Evolutionary conservation across 2,329 filamentous ascomycete species (phyloP).

Genomic region (Pseudogymnoascus sp.): DNA sequence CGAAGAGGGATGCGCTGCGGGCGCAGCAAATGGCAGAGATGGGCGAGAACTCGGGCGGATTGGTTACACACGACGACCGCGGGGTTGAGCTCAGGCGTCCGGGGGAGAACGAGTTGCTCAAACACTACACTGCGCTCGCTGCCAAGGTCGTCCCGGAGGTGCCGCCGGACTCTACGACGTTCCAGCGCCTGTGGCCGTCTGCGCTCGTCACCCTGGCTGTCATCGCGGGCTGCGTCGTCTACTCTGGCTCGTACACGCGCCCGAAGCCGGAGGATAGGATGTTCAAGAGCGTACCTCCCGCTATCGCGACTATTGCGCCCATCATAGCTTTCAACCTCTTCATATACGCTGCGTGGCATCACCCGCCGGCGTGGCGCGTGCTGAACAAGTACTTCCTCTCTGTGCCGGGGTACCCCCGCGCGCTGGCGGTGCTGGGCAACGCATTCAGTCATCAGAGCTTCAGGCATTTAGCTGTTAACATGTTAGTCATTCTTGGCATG

Average conservation of each 20-base stretch:
- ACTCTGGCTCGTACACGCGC: conserved; percentile 44
- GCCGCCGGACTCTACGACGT: conserved; percentile 43
- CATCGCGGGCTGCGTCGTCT: conserved; percentile 34
- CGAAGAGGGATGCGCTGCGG: conserved; percentile 37
- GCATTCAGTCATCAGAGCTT: conserved; percentile 61
- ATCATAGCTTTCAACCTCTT: conserved; percentile 52
- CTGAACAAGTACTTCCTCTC: conserved; percentile 63
- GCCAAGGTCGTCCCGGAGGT: conserved; percentile 43
- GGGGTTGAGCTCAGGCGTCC: conserved; percentile 21
- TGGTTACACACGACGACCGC: conserved; percentile 14
- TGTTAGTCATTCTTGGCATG: conserved; percentile 56
- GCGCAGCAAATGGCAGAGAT: conserved; percentile 40
- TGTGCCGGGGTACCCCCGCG: conserved; percentile 54
- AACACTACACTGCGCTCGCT: conserved; percentile 29
- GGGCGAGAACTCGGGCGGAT: conserved; percentile 23
- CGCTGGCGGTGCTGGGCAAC: conserved; percentile 52
- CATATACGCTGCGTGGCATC: conserved; percentile 51
- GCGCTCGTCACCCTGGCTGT: conserved; percentile 39
- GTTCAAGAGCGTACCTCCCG: conserved; percentile 52
- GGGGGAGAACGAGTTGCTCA: conserved; percentile 21
- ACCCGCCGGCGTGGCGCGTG: conserved; percentile 55
- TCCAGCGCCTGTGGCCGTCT: conserved; percentile 48
- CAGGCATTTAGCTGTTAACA: conserved; percentile 55
- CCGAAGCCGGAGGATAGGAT: conserved; percentile 41
- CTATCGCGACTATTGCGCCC: conserved; percentile 53